Evolutionary conservation across 768 basidiomycete genomes (phyloP), one percentile per base, ranked within the genome.

Genomic region (Calocybe gangraenosa): DNA sequence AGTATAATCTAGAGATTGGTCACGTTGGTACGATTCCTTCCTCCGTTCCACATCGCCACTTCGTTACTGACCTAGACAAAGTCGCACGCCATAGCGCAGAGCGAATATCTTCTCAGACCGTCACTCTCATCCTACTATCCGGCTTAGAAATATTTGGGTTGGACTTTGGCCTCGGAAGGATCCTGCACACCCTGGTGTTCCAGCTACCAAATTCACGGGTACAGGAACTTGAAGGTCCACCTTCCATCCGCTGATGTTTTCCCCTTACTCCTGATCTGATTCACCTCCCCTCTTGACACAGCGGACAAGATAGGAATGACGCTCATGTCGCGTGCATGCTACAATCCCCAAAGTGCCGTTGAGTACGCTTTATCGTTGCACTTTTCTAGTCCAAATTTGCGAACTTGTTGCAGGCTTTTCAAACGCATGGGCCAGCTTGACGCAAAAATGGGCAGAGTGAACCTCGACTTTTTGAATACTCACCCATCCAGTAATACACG

Each of bases 251-350:
- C 18, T 10, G 14, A 39, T 13, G 17, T 43, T 17, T 6, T 30
- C 11, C 19, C 9, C 1, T n/a, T 35, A 13, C 22, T n/a, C 18
- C 14, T 37, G 7, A n/a, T 22, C 19, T n/a, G 11, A 11, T 31
- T 8, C 22, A 18, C 7, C 22, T 38, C 7, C 25, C 28, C 19
- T 36, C 14, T 2, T 15, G 3, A n/a, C 25, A 13, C 51, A 91
- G 94, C 94, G 30, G 94, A 97, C 59, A 73, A 79, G 21, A 85
- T 98, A 40, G 94, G 95, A 7, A 62, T 97, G 37, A 74, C 75
- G 5, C 70, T 97, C 20, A 85, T 86, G 68, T 75, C 90, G 40
- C 76, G 73, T 53, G 94, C 92, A 0, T 98, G 94, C 65, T 97
- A 81, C 60, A 78, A 97, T 57, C 93, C 94, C 0, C 67, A 62